Base-by-base conservation (phyloP, 768 basidiomycete species). In the Rubroboletus satanas region DNA sequence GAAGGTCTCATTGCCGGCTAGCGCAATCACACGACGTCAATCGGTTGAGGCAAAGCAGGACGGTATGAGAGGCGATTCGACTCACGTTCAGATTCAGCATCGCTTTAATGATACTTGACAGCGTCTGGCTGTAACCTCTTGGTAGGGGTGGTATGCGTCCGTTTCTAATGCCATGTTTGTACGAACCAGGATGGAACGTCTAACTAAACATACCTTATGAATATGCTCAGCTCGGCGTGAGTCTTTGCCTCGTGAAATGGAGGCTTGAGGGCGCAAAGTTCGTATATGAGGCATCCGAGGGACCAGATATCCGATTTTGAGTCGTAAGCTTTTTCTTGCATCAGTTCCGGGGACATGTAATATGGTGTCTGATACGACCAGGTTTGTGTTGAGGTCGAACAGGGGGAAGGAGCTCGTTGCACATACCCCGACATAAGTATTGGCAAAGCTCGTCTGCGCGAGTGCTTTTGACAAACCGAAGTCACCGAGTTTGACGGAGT, bases 241-340 rank as follows among this genome's bases (percentile, higher is more conserved):
- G 93, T 95, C 69, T 91, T 88, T 1, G 94, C 93, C 70, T 92
- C 92, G 62, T 94, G 88, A 66, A 97, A 97, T 6, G 93, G 94
- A 0, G 94, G 94, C 62, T 89, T 89, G 50, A 94, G 78, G 0
- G 96, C 93, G 60, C 96, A 98, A 37, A 98, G 82, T 73, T 98
- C 97, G 70, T 91, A 98, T 26, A 98, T 91, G 31, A 98, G 79
- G 73, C 97, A 99, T 1, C 97, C 97, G 29, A 98, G 79, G 5
- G 93, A 95, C 97, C 97, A 99, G 45, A 99, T 98, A 66, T 99
- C 97, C 0, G 91, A 93, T 74, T 98, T 99, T 7, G 92, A 88
- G 73, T 98, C 97, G 72, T 99, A 99, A 4, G 92, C 84, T 68
- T 92, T 94, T 68, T 98, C 96, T 74, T 91, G 92, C 83, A 98